Conservation (phyloP, 306 rosid species). For the Comarum palustre region DNA sequence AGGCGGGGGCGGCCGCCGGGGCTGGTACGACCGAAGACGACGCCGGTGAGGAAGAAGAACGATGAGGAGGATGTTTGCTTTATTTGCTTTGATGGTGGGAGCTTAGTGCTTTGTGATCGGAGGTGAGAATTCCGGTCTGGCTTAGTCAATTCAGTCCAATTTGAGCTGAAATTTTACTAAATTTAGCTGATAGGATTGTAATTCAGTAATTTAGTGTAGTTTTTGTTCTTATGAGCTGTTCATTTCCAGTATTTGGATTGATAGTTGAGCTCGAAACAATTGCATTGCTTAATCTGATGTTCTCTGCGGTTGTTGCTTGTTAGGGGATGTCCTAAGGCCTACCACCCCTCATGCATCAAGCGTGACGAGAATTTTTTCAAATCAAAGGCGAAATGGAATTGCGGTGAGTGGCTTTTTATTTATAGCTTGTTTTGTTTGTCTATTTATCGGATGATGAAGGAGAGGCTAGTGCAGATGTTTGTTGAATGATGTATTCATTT, state of each 20-base stretch:
- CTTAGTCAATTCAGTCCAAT: slow-evolving; percentile 10
- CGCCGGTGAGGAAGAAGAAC: slow-evolving; percentile 34
- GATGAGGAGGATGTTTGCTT: slow-evolving; percentile 96
- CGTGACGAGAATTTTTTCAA: slow-evolving; percentile 86
- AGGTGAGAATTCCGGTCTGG: slow-evolving; percentile 51
- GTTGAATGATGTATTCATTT: slow-evolving; percentile 9
- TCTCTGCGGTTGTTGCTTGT: slow-evolving; percentile 15
- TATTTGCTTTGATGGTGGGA: slow-evolving; percentile 96
- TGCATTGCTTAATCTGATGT: slow-evolving; percentile 12
- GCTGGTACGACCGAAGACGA: slow-evolving; percentile 38
- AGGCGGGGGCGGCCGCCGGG: slow-evolving; percentile 83
- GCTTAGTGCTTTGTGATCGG: slow-evolving; percentile 96
- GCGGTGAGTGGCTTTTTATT: slow-evolving; percentile 56
- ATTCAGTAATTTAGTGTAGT: background rate
- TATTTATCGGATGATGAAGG: background rate
- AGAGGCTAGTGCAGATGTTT: background rate
- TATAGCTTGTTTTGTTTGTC: background rate
- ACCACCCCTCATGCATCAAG: slow-evolving; percentile 89
- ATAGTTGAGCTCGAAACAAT: background rate
- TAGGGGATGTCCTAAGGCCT: slow-evolving; percentile 98
- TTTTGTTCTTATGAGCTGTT: background rate
- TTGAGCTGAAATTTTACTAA: background rate
- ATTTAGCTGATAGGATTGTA: slow-evolving; percentile 8
- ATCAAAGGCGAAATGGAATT: slow-evolving; percentile 95
- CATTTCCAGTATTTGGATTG: background rate